A percentile compares a stretch with the other conserved stretches of the same genome.
phyloP scores from a whole-genome alignment of 1,284 basidiomycete species.

The Lignosus rhinocerotis region DNA sequence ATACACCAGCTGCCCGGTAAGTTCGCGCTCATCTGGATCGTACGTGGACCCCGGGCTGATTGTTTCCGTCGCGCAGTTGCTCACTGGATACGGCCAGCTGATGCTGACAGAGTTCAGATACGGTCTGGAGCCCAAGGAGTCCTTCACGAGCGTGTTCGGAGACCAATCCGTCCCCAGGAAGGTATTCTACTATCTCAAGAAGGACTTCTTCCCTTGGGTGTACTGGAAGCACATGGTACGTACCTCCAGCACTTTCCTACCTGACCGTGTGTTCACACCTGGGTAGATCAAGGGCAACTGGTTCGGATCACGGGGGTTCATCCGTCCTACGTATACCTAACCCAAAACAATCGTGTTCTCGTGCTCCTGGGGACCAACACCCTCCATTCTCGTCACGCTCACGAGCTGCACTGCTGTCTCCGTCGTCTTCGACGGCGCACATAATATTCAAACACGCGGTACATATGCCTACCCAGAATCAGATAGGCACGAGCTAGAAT shows the following conservation, averaged over 20 bases:
- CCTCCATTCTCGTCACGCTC: no score
- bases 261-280: background rate
- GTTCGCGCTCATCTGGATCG: constrained; percentile 30
- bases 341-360: constrained; percentile 4
- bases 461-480: background rate
- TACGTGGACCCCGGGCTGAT: constrained; percentile 9
- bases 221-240: constrained; percentile 82
- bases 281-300: constrained; percentile 62
- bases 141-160: constrained; percentile 66
- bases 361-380: no score
- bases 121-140: constrained; percentile 83
- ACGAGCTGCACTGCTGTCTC: no score
- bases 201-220: constrained; percentile 85
- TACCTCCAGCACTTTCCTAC: background rate
- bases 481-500: constrained; percentile 30
- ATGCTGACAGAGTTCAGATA: constrained; percentile 93
- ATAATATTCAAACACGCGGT: no score
- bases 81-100: constrained; percentile 85
- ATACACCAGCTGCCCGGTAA: constrained; percentile 82
- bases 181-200: constrained; percentile 91
- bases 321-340: constrained; percentile 45
- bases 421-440: no score
- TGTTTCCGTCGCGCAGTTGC: constrained; percentile 48
- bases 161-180: constrained; percentile 75
- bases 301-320: constrained; percentile 60